Evolutionary conservation across 768 basidiomycete genomes (phyloP).

Genomic region (Mycena haematopus): DNA sequence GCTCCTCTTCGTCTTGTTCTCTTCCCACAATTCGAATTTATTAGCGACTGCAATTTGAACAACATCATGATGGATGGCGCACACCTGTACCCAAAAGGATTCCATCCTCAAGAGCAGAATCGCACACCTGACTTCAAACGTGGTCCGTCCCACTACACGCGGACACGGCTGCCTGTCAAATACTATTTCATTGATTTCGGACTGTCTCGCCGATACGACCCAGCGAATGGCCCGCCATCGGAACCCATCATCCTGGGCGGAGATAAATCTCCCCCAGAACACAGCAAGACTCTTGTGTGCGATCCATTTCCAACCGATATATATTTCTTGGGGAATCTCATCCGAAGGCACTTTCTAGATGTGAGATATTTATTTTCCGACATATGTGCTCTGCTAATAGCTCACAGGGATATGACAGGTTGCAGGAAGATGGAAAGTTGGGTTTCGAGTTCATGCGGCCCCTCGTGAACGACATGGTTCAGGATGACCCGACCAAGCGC

Average conservation of each 20-base stretch:
- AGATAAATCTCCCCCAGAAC: conserved; percentile 54
- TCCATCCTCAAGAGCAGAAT: conserved; percentile 33
- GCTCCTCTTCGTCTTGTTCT: background rate
- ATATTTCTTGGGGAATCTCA: conserved; percentile 49
- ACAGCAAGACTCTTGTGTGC: conserved; percentile 17
- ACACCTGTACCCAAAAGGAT: conserved; percentile 34
- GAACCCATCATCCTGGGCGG: conserved; percentile 44
- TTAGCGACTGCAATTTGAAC: conserved; percentile 32
- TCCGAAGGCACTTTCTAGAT: conserved; percentile 16
- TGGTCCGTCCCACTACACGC: conserved; percentile 30
- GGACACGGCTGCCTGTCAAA: conserved; percentile 38
- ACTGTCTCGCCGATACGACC: conserved; percentile 37
- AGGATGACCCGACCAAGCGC: conserved; percentile 42
- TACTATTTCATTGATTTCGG: conserved; percentile 50
- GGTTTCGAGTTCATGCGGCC: conserved; percentile 42
- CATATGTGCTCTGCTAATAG: background rate
- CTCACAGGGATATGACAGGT: background rate
- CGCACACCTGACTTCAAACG: conserved; percentile 25
- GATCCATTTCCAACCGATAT: conserved; percentile 53
- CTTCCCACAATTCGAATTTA: background rate
- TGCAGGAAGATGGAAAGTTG: conserved; percentile 1
- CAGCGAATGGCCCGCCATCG: conserved; percentile 33
- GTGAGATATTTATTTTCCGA: conserved; percentile 27
- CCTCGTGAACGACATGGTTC: conserved; percentile 44
- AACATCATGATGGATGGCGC: conserved; percentile 47